Evolutionary conservation across 2,329 filamentous ascomycete genomes (phyloP).

Genomic region (Aschersonia sp.): DNA sequence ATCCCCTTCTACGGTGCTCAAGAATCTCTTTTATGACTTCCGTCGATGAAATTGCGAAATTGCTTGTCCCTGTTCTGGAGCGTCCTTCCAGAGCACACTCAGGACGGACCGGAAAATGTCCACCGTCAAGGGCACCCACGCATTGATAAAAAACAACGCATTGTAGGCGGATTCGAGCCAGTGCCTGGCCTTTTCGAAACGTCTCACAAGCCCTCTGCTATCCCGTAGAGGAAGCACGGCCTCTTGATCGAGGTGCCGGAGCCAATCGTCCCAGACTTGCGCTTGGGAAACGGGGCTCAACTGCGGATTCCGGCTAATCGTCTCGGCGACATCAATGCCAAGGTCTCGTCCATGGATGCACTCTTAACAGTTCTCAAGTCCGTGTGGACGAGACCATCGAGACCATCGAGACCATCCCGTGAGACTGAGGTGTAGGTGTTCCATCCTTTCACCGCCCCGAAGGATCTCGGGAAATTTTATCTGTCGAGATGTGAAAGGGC

Average conservation of each 20-base stretch:
- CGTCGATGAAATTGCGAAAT: background rate
- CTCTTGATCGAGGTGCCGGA: background rate
- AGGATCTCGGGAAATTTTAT: background rate
- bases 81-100: background rate
- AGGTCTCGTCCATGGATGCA: background rate
- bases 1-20: background rate
- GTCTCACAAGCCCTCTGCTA: background rate
- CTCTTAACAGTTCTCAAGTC: background rate
- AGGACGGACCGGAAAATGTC: background rate
- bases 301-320: background rate
- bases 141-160: background rate
- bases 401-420: too few relatives aligned
- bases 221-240: background rate
- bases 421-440: background rate
- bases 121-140: background rate
- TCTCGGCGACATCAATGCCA: background rate
- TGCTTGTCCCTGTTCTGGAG: background rate
- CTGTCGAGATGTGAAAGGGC: background rate
- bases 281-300: background rate
- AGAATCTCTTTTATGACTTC: background rate
- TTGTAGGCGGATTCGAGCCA: background rate
- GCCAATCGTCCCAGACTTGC: background rate
- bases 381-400: too few relatives aligned
- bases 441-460: background rate
- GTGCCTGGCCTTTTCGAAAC: background rate